Conservation (phyloP, 768 basidiomycete genomes). For the Lentinula detonsa region DNA sequence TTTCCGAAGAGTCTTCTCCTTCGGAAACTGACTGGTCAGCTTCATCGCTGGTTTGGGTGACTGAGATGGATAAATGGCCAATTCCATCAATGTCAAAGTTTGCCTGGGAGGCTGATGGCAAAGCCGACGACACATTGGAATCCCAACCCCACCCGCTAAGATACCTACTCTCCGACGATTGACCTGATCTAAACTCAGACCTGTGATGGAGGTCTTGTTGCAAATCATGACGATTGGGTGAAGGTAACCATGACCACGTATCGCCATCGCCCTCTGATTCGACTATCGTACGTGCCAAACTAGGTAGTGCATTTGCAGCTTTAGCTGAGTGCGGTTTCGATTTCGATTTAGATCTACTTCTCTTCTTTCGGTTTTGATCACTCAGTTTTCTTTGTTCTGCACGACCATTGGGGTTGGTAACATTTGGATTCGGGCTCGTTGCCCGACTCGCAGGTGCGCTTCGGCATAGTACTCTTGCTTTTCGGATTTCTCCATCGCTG, state of each 20-base stretch:
- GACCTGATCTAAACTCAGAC: neutral
- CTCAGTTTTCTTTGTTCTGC: neutral
- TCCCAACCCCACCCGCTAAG: neutral
- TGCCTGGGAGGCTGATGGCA: neutral
- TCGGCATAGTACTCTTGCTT: constrained; percentile 38
- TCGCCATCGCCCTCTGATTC: neutral
- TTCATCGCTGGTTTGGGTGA: neutral
- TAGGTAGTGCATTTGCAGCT: neutral
- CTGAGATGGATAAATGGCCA: neutral
- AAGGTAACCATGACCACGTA: neutral
- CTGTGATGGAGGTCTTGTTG: neutral
- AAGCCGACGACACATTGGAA: neutral
- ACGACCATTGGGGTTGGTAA: neutral
- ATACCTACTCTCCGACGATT: neutral
- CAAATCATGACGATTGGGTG: neutral
- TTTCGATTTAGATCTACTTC: neutral
- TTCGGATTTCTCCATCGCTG: constrained; percentile 20
- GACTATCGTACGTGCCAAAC: neutral
- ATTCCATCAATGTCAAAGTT: neutral
- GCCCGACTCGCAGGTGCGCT: constrained; percentile 44
- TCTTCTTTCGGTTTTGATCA: neutral
- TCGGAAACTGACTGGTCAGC: neutral
- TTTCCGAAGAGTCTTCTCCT: constrained; percentile 1
- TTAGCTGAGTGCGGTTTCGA: neutral
- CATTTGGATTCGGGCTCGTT: constrained; percentile 9